A percentile compares a stretch with the other conserved stretches of the same genome.
phyloP scores from a whole-genome alignment of 805 yeast genomes.

The Candida morakotiae region DNA sequence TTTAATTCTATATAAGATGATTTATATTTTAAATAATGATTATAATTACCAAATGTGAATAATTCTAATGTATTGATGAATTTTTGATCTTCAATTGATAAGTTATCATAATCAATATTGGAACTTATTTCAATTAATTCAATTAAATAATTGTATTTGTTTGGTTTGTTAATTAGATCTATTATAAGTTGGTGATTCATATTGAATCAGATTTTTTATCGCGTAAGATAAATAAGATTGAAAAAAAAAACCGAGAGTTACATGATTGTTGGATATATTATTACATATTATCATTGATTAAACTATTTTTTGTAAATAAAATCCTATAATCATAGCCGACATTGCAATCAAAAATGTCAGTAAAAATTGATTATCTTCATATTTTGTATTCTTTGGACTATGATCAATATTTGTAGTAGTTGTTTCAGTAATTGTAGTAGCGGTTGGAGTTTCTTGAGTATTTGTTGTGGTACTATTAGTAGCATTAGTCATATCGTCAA shows the following conservation, averaged over 20 bases:
- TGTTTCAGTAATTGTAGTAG: not conserved
- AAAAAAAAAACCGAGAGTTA: not conserved
- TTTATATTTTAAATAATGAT: constrained; percentile 18
- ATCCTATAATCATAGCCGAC: constrained; percentile 9
- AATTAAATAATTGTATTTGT: constrained; percentile 7
- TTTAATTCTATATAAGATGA: constrained; percentile 13
- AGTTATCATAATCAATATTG: not conserved
- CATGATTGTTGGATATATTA: too few species aligned
- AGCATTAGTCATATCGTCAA: not conserved
- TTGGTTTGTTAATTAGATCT: not conserved
- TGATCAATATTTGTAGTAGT: not conserved
- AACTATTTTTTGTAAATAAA: constrained; percentile 6
- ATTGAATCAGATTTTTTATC: not conserved
- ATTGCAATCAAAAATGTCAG: constrained; percentile 5
- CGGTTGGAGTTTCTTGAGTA: not conserved
- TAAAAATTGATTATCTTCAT: constrained; percentile 3
- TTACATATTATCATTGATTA: too few species aligned
- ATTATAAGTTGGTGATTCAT: not conserved
- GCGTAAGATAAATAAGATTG: too few species aligned
- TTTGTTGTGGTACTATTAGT: not conserved
- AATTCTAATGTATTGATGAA: constrained; percentile 29
- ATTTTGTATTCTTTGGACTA: not conserved
- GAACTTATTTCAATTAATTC: constrained; percentile 3
- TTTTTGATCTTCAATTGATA: constrained; percentile 2
- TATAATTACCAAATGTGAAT: constrained; percentile 33